Evolutionary conservation across 208 protist species (phyloP), one percentile per base, ranked within the genome.

Genomic region (Crithidia mellificae): DNA sequence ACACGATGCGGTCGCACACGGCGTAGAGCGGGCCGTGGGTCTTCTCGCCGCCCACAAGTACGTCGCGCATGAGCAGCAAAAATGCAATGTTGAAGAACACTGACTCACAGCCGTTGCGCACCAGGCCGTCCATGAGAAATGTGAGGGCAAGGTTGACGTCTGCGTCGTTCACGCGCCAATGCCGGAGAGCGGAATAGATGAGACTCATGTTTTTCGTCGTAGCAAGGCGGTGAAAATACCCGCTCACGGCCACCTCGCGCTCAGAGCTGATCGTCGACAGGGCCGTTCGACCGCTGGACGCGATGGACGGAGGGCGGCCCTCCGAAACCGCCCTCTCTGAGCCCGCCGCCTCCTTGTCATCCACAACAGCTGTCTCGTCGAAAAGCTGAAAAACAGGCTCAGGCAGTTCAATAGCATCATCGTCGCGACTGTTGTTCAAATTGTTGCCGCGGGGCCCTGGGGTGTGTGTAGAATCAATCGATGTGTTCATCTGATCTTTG

Each of bases 91-190:
- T 89, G 81, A 86, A 94, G 56, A 94, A 93, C 17, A 87, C 73
- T 44, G 58, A 69, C 22, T 66, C 80, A 72, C 72, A 84, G 32
- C 77, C 75, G 50, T 86, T 78, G 36, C 67, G 64, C 24, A 92
- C 56, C 56, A 93, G 68, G 22, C 74, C 62, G 12, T 86, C 69
- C 67, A 96, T 92, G 24, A 96, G 67, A 61, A 84, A 92, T 6
- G 77, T 83, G 30, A 96, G 67, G 36, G 75, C 88, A n/a, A 80
- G 74, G 58, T 96, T 96, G 14, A 94, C 80, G 52, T 94, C 88
- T 0, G 79, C 80, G 61, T 87, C 80, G 56, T 94, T 93, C 27
- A 84, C 49, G 34, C 86, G 83, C 88, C 91, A 96, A 66, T 90
- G 77, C 34, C 77, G 81, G 38, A 96, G 75, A 39, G 87, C 77